Evolutionary conservation across 208 protist species (phyloP).

Genomic region (Crithidia acanthocephali): DNA sequence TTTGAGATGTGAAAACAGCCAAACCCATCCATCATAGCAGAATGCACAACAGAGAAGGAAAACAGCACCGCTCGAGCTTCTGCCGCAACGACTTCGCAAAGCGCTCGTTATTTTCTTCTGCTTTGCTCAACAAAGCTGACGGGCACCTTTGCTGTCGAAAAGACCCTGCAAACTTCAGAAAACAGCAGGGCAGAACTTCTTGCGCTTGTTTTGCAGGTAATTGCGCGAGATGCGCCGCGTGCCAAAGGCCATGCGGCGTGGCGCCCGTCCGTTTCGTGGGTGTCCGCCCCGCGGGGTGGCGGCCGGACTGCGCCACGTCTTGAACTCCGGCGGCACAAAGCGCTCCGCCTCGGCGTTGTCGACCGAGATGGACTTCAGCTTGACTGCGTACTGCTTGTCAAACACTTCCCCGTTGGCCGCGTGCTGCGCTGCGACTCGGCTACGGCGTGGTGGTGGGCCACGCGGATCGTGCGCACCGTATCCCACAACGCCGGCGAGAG

Average conservation of each 20-base stretch:
- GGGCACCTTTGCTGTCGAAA: not conserved
- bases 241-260: slow-evolving; percentile 62
- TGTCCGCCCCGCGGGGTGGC: slow-evolving; percentile 50
- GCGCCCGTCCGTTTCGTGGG: slow-evolving; percentile 16
- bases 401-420: slow-evolving; percentile 46
- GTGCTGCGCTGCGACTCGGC: slow-evolving; percentile 10
- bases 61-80: too few relatives aligned
- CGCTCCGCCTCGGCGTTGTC: slow-evolving; percentile 59
- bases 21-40: too few relatives aligned
- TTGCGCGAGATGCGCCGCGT: slow-evolving; percentile 74
- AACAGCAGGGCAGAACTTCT: slow-evolving; percentile 40
- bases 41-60: too few relatives aligned
- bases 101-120: too few relatives aligned
- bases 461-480: slow-evolving; percentile 53
- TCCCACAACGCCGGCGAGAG: slow-evolving; percentile 75
- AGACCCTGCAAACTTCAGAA: slow-evolving; percentile 13
- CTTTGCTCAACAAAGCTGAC: not conserved
- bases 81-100: too few relatives aligned
- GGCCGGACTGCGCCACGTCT: slow-evolving; percentile 62
- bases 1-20: too few relatives aligned
- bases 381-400: slow-evolving; percentile 53
- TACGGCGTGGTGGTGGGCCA: slow-evolving; percentile 51
- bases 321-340: slow-evolving; percentile 79
- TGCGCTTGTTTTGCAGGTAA: slow-evolving; percentile 76
- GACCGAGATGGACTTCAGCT: slow-evolving; percentile 50